A percentile compares a stretch with the other conserved stretches of the same genome.
These are phyloP conservation scores for Fusarium sp. DNA, from an alignment of 2,329 filamentous ascomycete species.

Conservation along the genomic window DNA sequence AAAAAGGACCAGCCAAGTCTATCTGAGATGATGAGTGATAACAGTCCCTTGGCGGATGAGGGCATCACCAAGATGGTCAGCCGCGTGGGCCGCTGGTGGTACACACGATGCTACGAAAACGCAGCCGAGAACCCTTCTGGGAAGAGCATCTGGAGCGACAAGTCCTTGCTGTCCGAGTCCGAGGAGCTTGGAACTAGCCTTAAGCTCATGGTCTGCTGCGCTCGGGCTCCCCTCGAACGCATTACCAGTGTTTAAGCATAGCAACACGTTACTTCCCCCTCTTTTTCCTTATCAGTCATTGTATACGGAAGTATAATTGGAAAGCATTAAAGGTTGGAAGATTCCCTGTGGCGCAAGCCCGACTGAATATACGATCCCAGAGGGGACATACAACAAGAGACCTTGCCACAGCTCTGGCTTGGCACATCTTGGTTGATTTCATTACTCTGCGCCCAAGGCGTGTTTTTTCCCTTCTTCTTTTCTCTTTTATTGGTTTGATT, in stretches of 20 bases:
- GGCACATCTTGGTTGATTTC: slow-evolving; percentile 7
- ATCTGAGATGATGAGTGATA: slow-evolving; percentile 77
- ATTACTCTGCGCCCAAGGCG: slow-evolving; percentile 3
- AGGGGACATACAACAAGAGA: slow-evolving; percentile 26
- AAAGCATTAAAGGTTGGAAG: slow-evolving; percentile 42
- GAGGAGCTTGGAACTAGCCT: slow-evolving; percentile 87
- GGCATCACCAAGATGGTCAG: slow-evolving; percentile 93
- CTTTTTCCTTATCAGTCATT: slow-evolving; percentile 28
- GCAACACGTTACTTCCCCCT: slow-evolving; percentile 22
- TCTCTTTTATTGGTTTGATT: slow-evolving; percentile 22
- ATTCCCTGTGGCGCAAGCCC: slow-evolving; percentile 42
- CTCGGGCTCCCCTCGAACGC: slow-evolving; percentile 74
- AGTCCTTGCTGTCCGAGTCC: slow-evolving; percentile 80
- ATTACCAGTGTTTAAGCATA: slow-evolving; percentile 57
- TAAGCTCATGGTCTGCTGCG: slow-evolving; percentile 90
- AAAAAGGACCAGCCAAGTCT: slow-evolving; percentile 63
- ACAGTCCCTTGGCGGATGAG: slow-evolving; percentile 76
- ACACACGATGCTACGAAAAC: slow-evolving; percentile 88
- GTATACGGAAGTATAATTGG: slow-evolving; percentile 24
- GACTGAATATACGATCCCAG: slow-evolving; percentile 11
- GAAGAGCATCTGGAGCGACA: slow-evolving; percentile 80
- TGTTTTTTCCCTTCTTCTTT: slow-evolving; percentile 5
- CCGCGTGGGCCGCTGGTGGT: slow-evolving; percentile 95
- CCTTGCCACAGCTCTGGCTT: slow-evolving; percentile 9
- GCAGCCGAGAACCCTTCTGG: slow-evolving; percentile 58